Base-by-base conservation (phyloP, 805 yeast genomes). In the Schizosaccharomyces octosporus region DNA sequence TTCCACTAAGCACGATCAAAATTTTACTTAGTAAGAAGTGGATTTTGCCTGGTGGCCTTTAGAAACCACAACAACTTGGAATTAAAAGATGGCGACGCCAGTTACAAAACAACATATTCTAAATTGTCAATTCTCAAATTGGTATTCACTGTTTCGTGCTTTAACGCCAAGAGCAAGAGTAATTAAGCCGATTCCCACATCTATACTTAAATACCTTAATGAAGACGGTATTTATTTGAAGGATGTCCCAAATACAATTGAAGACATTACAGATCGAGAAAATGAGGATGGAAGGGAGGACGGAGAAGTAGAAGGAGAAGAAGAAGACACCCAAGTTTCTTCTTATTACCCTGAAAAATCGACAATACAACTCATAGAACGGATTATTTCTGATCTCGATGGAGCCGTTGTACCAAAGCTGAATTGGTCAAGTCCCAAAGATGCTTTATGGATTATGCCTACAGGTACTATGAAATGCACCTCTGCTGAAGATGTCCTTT, bases 361-460 rank as follows among this genome's bases (percentile, higher is more conserved):
- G 88, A 83, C 64, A 83, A 90, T 85, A 84, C 82, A 45, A 81
- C 75, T 1, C 78, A 72, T 2, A 74, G 70, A 65, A 61, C 5
- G 66, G 67, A 64, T 19, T 69, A 67, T 51, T 45, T 39, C 39
- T 7, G 58, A 42, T n/a, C 29, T 48, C 19, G 67, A 65, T n/a
- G 84, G 84, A 0, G 72, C 80, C 0, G 87, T 88, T 1, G 77
- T 87, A 0, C 97, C 97, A 0, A 93, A 93, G 68, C 73, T 90
- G 66, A 93, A 93, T 74, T 93, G 98, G 98, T 87, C 97, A 0
- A 85, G 96, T 1, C 98, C 99, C 13, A 43, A 82, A 68, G 99
- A 93, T 72, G 86, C 97, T 1, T 79, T 82, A 0, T 93, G 97
- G 98, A 90, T 93, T 24, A 72, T 85, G 67, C 78, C 93, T 2